phyloP scores from a whole-genome alignment of 306 rosid species.

The Cucumis hystrix region DNA sequence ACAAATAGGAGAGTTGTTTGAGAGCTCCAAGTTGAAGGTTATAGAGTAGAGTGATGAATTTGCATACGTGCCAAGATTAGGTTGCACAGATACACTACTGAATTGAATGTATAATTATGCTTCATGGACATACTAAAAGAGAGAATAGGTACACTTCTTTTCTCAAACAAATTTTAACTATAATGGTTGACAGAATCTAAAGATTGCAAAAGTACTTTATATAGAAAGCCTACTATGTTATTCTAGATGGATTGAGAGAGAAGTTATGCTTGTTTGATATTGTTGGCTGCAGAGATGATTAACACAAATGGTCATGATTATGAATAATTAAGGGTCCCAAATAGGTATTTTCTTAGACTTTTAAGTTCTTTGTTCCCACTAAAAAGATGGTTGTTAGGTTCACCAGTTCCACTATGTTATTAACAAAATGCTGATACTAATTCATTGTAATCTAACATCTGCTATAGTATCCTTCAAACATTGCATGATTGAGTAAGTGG shows the following conservation, averaged over 20 bases:
- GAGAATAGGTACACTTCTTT: background rate
- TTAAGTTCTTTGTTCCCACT: background rate
- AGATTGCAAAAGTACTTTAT: background rate
- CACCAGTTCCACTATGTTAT: conserved; percentile 14
- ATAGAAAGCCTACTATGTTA: background rate
- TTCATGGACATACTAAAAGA: background rate
- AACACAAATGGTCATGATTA: conserved; percentile 1
- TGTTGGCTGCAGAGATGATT: conserved; percentile 8
- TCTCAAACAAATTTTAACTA: background rate
- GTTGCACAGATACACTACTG: conserved; percentile 8
- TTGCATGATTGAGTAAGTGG: background rate
- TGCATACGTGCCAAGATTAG: conserved; percentile 18
- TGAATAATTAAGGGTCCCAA: background rate
- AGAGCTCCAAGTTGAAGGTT: conserved; percentile 19
- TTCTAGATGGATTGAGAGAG: conserved; percentile 5
- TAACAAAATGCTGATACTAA: background rate
- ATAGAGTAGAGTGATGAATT: conserved; percentile 16
- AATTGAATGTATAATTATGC: background rate
- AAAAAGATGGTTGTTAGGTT: conserved; percentile 4
- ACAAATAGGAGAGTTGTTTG: conserved; percentile 28
- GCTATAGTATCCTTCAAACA: background rate
- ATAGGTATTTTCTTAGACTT: background rate
- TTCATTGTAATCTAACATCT: background rate
- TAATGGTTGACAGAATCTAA: background rate
- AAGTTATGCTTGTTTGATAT: conserved; percentile 5